Evolutionary conservation across 495 filamentous ascomycete genomes (phyloP).

Genomic region (Penicillium paradoxum): DNA sequence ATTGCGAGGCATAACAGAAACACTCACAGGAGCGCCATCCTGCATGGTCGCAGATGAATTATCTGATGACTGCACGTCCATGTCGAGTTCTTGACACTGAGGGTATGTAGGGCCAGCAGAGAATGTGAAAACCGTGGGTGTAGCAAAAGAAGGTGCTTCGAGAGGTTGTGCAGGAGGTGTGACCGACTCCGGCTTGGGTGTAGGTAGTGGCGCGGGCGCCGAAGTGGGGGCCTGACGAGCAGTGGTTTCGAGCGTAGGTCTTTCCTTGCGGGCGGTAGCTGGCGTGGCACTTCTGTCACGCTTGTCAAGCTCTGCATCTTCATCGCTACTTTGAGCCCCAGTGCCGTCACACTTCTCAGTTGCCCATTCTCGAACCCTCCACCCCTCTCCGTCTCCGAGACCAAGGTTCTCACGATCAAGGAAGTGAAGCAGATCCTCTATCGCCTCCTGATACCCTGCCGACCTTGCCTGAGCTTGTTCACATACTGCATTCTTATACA

Average conservation of each 20-base stretch:
- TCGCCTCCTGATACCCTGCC: slow-evolving; percentile 87
- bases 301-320: slow-evolving; percentile 57
- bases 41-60: slow-evolving; percentile 25
- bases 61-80: slow-evolving; percentile 55
- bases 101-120: slow-evolving; percentile 55
- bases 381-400: slow-evolving; percentile 72
- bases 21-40: slow-evolving; percentile 41
- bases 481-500: slow-evolving; percentile 84
- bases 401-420: slow-evolving; percentile 77
- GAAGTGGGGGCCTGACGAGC: slow-evolving; percentile 33
- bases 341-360: slow-evolving; percentile 68
- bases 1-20: slow-evolving; percentile 50
- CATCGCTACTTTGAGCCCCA: slow-evolving; percentile 60
- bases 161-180: slow-evolving; percentile 18
- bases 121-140: slow-evolving; percentile 61
- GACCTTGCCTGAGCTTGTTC: slow-evolving; percentile 67
- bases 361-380: slow-evolving; percentile 77
- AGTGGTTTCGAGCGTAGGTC: slow-evolving; percentile 29
- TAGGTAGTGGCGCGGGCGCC: slow-evolving; percentile 33
- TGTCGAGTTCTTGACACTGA: slow-evolving; percentile 57
- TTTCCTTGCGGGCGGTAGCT: slow-evolving; percentile 49
- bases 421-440: slow-evolving; percentile 83
- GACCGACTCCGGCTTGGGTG: slow-evolving; percentile 22
- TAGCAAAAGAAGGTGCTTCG: slow-evolving; percentile 22
- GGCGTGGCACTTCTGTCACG: slow-evolving; percentile 58